A percentile compares a stretch with the other conserved stretches of the same genome.
phyloP scores from a whole-genome alignment of 2,329 filamentous ascomycete species.

The Didymellaceae sp. region DNA sequence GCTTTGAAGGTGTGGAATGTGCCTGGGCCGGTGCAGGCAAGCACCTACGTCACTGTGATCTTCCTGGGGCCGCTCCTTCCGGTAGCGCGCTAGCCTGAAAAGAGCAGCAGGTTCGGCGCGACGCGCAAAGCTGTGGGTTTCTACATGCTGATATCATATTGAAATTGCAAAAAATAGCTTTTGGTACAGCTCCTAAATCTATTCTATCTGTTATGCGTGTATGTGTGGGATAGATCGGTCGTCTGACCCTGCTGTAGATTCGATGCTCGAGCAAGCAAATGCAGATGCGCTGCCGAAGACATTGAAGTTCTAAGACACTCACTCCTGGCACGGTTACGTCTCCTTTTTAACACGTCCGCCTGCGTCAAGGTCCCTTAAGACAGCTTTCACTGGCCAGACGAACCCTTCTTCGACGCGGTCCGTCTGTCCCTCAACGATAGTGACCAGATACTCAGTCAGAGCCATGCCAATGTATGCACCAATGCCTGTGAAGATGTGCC shows the following conservation, averaged over 20 bases:
- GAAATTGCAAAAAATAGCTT: not conserved
- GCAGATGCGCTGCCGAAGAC: too few relatives aligned
- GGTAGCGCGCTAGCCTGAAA: not conserved
- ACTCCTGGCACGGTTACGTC: not conserved
- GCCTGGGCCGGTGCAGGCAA: constrained; percentile 1
- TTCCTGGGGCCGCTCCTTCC: constrained; percentile 1
- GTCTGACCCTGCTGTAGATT: too few relatives aligned
- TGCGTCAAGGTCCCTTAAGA: constrained; percentile 38
- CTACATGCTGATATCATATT: too few relatives aligned
- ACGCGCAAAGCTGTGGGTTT: constrained; percentile 9
- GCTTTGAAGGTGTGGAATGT: constrained; percentile 17
- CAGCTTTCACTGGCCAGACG: constrained; percentile 44
- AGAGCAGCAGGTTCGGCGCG: not conserved
- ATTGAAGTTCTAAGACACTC: too few relatives aligned
- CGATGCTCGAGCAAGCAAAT: too few relatives aligned
- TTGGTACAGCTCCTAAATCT: too few relatives aligned
- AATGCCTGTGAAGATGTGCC: constrained; percentile 66
- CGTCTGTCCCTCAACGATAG: constrained; percentile 36
- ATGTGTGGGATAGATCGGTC: too few relatives aligned
- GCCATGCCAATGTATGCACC: constrained; percentile 56
- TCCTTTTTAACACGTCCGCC: constrained; percentile 14
- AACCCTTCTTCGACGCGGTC: constrained; percentile 42
- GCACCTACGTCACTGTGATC: constrained; percentile 13
- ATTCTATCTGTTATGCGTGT: too few relatives aligned
- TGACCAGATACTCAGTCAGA: constrained; percentile 46